Evolutionary conservation across 2,329 filamentous ascomycete genomes (phyloP).

Genomic region (Colletotrichum sp.): DNA sequence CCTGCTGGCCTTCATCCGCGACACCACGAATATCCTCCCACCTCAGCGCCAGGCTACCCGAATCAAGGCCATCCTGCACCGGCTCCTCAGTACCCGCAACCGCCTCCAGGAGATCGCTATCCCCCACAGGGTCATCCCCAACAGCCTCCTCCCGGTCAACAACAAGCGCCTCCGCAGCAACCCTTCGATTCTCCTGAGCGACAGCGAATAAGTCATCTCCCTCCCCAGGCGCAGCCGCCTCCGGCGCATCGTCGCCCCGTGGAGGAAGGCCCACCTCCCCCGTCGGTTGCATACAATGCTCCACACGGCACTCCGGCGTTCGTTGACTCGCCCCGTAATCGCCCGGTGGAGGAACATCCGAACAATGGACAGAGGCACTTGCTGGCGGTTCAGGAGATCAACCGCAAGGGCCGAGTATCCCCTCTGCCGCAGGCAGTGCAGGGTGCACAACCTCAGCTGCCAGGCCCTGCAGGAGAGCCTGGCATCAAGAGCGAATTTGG

Average conservation of each 20-base stretch:
- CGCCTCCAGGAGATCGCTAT: constrained; percentile 28
- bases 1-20: constrained; percentile 47
- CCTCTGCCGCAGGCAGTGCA: constrained; percentile 93
- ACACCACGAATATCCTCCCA: constrained; percentile 53
- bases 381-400: constrained; percentile 80
- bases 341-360: constrained; percentile 57
- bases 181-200: constrained; percentile 32
- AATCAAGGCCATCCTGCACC: constrained; percentile 34
- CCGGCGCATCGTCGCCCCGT: constrained; percentile 44
- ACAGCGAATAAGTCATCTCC: constrained; percentile 28
- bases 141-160: constrained; percentile 28
- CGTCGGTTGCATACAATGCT: constrained; percentile 54
- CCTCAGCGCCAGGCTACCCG: constrained; percentile 44
- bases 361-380: constrained; percentile 68
- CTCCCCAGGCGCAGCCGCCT: constrained; percentile 36
- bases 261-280: constrained; percentile 56
- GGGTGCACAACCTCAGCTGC: constrained; percentile 82
- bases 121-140: constrained; percentile 33
- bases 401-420: constrained; percentile 82
- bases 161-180: constrained; percentile 23
- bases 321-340: constrained; percentile 44
- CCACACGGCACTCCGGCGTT: constrained; percentile 46
- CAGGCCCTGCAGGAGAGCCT: constrained; percentile 81
- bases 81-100: constrained; percentile 20
- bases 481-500: constrained; percentile 96